Percentiles rank a stretch among this genome's conserved stretches.
Conservation (phyloP, 2,329 filamentous ascomycete species). For the Fusarium subglutinans region DNA sequence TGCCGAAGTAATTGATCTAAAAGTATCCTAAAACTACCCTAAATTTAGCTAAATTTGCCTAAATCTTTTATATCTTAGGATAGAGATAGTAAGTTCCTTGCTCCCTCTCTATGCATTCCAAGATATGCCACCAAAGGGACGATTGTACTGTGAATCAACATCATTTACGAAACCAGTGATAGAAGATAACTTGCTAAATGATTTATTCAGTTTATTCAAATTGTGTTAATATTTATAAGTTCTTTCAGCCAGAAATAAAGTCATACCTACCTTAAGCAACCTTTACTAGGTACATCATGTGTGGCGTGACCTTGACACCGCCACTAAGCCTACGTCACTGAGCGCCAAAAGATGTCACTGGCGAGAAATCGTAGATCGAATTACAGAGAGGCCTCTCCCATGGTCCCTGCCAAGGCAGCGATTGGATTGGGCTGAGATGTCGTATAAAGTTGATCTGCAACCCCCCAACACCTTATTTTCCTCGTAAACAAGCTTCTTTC, state of each 20-base stretch:
- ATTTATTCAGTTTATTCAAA: neutral
- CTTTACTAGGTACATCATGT: neutral
- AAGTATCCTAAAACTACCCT: neutral
- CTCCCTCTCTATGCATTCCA: too few relatives aligned
- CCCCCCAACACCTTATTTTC: constrained; percentile 35
- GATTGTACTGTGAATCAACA: neutral
- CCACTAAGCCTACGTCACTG: constrained; percentile 39
- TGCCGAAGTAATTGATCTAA: neutral
- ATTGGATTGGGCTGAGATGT: constrained; percentile 18
- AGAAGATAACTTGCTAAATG: neutral
- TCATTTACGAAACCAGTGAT: too few relatives aligned
- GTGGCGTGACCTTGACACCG: constrained; percentile 24
- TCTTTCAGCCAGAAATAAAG: neutral
- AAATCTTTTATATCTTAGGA: neutral
- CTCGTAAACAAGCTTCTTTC: constrained; percentile 36
- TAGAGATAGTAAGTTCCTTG: too few relatives aligned
- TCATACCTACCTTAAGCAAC: too few relatives aligned
- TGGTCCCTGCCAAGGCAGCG: constrained; percentile 39
- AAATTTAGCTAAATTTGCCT: neutral
- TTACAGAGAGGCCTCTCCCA: constrained; percentile 22
- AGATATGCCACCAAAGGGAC: too few relatives aligned
- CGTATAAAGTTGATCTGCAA: constrained; percentile 36
- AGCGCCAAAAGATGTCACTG: constrained; percentile 21
- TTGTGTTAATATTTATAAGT: neutral
- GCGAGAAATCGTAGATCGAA: constrained; percentile 3